Percentiles rank a stretch among this genome's conserved stretches.
Conservation (phyloP, 768 basidiomycete species). For the Lentinus brumalis region DNA sequence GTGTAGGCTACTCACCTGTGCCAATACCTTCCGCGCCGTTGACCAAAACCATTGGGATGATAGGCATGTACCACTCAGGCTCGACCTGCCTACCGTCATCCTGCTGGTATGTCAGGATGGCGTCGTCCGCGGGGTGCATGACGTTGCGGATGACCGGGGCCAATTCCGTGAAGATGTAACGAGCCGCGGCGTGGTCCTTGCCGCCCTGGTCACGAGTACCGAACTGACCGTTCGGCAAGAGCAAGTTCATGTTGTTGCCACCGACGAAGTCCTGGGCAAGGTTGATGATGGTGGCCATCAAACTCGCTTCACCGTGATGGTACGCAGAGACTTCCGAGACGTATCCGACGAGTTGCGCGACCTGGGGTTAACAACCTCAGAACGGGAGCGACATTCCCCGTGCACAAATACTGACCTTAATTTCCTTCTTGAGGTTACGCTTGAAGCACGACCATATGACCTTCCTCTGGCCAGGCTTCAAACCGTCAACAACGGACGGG, state of each 20-base stretch:
- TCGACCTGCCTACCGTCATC: conserved; percentile 89
- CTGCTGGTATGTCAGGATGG: conserved; percentile 72
- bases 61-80: conserved; percentile 92
- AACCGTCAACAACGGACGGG: conserved; percentile 88
- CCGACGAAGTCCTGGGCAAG: conserved; percentile 95
- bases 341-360: conserved; percentile 94
- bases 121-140: conserved; percentile 84
- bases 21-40: conserved; percentile 99
- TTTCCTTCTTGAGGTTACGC: conserved; percentile 86
- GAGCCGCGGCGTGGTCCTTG: conserved; percentile 93
- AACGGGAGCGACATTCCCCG: background rate
- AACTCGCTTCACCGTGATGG: conserved; percentile 92
- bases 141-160: conserved; percentile 72
- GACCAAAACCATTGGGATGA: conserved; percentile 84
- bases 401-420: conserved; percentile 60
- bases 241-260: conserved; percentile 90
- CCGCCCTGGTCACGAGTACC: conserved; percentile 93
- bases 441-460: conserved; percentile 97
- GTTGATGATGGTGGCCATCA: conserved; percentile 89
- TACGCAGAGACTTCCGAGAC: conserved; percentile 93
- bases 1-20: conserved; percentile 59
- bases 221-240: conserved; percentile 90
- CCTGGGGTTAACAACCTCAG: conserved; percentile 41
- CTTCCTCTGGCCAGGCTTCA: conserved; percentile 98
- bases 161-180: conserved; percentile 92